Evolutionary conservation across 345 rosid genomes (phyloP).

Genomic region (Clausena lansium): DNA sequence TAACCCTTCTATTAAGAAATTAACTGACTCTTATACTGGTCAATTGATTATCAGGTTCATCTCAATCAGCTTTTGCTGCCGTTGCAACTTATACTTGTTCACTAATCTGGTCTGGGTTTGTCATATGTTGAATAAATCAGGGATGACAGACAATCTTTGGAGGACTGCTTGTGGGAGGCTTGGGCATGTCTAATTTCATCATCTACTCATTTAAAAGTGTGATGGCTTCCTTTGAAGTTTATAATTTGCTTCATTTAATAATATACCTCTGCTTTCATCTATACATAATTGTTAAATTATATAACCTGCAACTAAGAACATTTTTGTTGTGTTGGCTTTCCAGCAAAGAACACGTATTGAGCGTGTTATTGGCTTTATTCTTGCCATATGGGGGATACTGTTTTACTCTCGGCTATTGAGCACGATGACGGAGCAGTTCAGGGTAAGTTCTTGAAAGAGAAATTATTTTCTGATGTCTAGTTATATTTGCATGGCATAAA

Average conservation of each 20-base stretch:
- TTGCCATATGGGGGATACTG: constrained; percentile 93
- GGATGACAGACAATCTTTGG: constrained; percentile 57
- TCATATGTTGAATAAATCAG: constrained; percentile 38
- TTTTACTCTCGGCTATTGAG: constrained; percentile 91
- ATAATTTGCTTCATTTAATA: constrained; percentile 3
- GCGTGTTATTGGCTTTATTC: constrained; percentile 78
- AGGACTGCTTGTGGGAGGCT: constrained; percentile 98
- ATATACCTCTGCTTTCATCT: constrained; percentile 4
- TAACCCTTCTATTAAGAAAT: not conserved
- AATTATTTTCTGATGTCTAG: constrained; percentile 7
- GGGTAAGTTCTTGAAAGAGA: constrained; percentile 48
- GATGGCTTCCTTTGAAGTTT: constrained; percentile 20
- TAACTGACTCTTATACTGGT: not conserved
- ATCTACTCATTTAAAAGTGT: constrained; percentile 81
- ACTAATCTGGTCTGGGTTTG: constrained; percentile 8
- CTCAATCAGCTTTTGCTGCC: not conserved
- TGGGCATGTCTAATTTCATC: constrained; percentile 97
- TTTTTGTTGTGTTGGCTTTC: constrained; percentile 34
- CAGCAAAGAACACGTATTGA: constrained; percentile 93
- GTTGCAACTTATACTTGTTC: constrained; percentile 1
- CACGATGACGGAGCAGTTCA: constrained; percentile 96
- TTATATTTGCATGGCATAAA: constrained; percentile 23
- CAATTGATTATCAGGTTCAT: not conserved
- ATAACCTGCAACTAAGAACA: constrained; percentile 25
- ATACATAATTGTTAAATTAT: not conserved